Evolutionary conservation across 495 filamentous ascomycete genomes (phyloP), one percentile per base, ranked within the genome.

Genomic region (Friedmanniomyces simplex): DNA sequence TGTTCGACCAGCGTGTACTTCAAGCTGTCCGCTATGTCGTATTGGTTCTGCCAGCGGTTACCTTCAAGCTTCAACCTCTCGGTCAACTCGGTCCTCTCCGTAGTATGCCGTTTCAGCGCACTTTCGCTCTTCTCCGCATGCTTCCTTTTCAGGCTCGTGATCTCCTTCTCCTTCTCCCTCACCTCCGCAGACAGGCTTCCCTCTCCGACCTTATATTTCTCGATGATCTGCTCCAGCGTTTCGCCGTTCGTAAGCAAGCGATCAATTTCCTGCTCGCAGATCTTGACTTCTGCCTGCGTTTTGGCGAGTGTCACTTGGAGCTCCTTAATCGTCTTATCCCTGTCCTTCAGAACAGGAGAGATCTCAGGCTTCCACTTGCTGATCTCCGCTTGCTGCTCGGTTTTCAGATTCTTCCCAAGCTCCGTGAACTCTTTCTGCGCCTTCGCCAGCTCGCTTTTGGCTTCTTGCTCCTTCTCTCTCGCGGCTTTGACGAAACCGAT

Each of bases 361-460:
- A 32, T 42, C 26, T 63, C 60, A 7, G 66, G 61, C 52, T 65
- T 54, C 26, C 50, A 55, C 46, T 55, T 57, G 46, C 68, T 62
- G 24, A 70, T 56, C 41, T 63, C 30, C 0, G 52, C 54, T 36
- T 65, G 77, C 72, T 84, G 81, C 70, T 82, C 82, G 53, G 80
- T 82, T 67, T 80, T 81, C 52, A 68, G 69, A 11, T 71, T 58
- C 75, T 74, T 84, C 87, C 50, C 83, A 81, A 55, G 71, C 66
- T 26, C 78, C 72, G 73, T 84, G 86, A 52, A 25, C 36, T 13
- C 67, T 54, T 50, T 71, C 34, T 54, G 73, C 45, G 84, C 82
- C 25, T 96, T 89, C 67, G 21, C 25, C 4, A 25, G 13, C 7
- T 24, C 20, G 11, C 2, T 30, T 21, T 49, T 49, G 13, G 46